Percentiles rank a stretch among this genome's conserved stretches.
Evolutionary conservation across 352 stramenopile species (phyloP).

Genomic region (Pythium sp.): DNA sequence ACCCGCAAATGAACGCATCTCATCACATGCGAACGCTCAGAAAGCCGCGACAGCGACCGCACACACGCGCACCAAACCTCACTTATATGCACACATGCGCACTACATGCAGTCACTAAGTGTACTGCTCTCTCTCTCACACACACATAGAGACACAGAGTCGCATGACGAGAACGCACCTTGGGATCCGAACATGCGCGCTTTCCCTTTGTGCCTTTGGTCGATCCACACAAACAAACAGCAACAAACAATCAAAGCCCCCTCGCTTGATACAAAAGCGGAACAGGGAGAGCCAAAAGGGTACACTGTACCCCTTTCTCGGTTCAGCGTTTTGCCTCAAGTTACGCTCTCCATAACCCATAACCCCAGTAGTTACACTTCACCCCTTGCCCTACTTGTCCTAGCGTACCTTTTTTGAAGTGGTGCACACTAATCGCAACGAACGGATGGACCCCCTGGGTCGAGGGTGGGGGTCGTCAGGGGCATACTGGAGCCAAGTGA

Average conservation of each 20-base stretch:
- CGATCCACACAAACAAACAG: neutral
- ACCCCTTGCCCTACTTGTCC: neutral
- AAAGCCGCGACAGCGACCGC: neutral
- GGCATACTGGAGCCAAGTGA: constrained; percentile 69
- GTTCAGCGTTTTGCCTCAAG: neutral
- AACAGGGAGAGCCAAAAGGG: neutral
- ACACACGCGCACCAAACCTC: neutral
- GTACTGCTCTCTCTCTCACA: neutral
- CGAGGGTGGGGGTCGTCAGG: constrained; percentile 19
- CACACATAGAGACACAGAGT: neutral
- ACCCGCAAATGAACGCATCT: neutral
- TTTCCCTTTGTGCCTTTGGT: neutral
- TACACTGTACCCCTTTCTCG: neutral
- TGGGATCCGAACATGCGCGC: constrained; percentile 21
- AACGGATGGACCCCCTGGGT: constrained; percentile 10
- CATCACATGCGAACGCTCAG: neutral
- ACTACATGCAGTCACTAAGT: neutral
- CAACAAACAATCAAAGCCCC: neutral
- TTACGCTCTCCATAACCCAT: neutral
- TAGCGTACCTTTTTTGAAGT: neutral
- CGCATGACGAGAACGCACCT: constrained; percentile 16
- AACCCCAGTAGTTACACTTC: neutral
- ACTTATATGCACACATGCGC: neutral
- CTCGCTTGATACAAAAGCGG: neutral
- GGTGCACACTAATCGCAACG: neutral